phyloP scores from a whole-genome alignment of 345 rosid species.

The Pugionium cornutum region DNA sequence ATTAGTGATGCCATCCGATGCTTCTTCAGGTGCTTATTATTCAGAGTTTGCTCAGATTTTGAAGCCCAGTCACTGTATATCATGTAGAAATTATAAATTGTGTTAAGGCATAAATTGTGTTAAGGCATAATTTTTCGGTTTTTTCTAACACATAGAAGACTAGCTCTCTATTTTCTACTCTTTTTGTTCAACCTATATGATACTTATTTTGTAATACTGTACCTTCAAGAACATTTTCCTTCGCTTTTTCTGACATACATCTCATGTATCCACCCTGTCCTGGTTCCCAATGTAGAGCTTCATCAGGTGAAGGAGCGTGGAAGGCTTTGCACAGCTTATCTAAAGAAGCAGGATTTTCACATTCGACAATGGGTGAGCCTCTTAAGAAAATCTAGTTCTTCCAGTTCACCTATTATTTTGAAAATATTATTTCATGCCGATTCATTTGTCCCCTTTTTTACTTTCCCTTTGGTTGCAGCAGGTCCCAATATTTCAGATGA shows the following conservation, averaged over 20 bases:
- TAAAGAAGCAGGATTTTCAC: conserved; percentile 67
- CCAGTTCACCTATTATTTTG: conserved; percentile 8
- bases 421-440: conserved; percentile 16
- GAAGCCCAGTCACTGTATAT: neutral
- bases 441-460: neutral
- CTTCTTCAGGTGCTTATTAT: conserved; percentile 72
- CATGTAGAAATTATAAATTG: conserved; percentile 4
- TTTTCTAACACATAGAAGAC: conserved; percentile 10
- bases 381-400: conserved; percentile 28
- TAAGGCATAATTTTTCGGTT: conserved; percentile 7
- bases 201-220: conserved; percentile 11
- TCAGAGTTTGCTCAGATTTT: conserved; percentile 20
- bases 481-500: conserved; percentile 50
- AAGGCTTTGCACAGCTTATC: conserved; percentile 77
- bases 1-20: conserved; percentile 74
- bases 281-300: conserved; percentile 59
- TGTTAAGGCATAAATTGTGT: conserved; percentile 9
- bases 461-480: conserved; percentile 37
- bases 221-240: conserved; percentile 25
- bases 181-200: conserved; percentile 6
- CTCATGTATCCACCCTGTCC: conserved; percentile 24
- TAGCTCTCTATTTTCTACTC: conserved; percentile 14
- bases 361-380: conserved; percentile 59
- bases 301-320: conserved; percentile 80
- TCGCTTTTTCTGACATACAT: conserved; percentile 5